phyloP scores from a whole-genome alignment of 176 grass and related monocot species.

The Avena insularis region DNA sequence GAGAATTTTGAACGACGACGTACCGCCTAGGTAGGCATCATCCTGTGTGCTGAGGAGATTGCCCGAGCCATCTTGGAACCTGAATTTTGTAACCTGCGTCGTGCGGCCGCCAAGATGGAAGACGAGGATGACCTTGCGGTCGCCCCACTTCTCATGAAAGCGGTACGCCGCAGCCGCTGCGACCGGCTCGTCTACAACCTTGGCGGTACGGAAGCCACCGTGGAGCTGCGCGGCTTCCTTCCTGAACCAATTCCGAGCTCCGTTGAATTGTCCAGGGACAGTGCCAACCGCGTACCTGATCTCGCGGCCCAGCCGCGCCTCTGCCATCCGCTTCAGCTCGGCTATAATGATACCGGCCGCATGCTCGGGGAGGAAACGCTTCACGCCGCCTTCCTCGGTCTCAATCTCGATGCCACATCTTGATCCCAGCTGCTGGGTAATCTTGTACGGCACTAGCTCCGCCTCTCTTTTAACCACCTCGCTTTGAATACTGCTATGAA shows the following conservation, averaged over 20 bases:
- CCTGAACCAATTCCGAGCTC: not conserved
- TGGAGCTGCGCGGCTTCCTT: not conserved
- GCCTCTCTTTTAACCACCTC: not conserved
- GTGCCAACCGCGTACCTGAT: not conserved
- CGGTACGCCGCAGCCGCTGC: not conserved
- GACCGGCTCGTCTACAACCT: not conserved
- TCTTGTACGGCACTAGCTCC: not conserved
- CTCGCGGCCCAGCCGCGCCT: not conserved
- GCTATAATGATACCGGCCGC: not conserved
- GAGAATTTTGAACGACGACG: no score
- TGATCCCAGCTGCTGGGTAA: not conserved
- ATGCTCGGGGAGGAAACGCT: not conserved
- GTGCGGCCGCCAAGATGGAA: constrained; percentile 4
- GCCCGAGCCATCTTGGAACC: not conserved
- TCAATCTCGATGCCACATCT: not conserved
- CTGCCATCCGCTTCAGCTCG: not conserved
- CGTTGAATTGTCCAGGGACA: not conserved
- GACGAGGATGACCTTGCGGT: not conserved
- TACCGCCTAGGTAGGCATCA: not conserved
- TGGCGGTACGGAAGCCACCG: not conserved
- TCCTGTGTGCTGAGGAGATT: not conserved
- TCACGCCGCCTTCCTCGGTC: not conserved
- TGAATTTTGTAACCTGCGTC: not conserved
- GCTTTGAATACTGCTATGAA: not conserved
- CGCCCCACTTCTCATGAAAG: not conserved